These are phyloP conservation scores for Chenopodium album DNA, from an alignment of 148 eudicot genomes.

Conservation along the genomic window DNA sequence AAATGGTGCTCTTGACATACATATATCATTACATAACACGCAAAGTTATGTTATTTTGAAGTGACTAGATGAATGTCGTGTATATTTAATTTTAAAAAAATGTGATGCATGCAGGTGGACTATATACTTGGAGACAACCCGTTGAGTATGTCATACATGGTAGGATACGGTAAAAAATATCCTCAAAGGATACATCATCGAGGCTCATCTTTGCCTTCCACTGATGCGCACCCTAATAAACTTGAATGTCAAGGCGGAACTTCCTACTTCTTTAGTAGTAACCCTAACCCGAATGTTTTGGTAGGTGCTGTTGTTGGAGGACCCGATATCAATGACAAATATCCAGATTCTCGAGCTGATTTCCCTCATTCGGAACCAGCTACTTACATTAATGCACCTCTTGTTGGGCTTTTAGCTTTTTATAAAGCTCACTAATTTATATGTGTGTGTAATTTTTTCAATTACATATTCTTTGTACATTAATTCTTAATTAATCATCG, in stretches of 20 bases:
- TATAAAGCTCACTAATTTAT: conserved; percentile 33
- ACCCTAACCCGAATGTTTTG: conserved; percentile 49
- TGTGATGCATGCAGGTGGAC: conserved; percentile 45
- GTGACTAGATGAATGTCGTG: not conserved
- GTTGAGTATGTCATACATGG: conserved; percentile 65
- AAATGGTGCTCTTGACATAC: not conserved
- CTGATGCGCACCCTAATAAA: conserved; percentile 24
- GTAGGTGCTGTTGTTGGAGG: conserved; percentile 69
- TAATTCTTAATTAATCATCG: not conserved
- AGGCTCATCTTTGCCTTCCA: conserved; percentile 61
- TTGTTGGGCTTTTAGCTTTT: conserved; percentile 59
- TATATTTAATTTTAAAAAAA: not conserved
- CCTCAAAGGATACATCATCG: conserved; percentile 62
- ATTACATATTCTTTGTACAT: conserved; percentile 9
- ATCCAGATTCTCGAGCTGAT: conserved; percentile 39
- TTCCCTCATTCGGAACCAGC: conserved; percentile 51
- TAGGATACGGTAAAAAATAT: conserved; percentile 53
- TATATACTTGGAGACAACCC: conserved; percentile 70
- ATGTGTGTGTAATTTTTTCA: not conserved
- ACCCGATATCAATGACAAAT: conserved; percentile 41
- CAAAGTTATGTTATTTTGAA: too few species aligned
- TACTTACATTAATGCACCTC: conserved; percentile 65
- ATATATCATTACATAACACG: not conserved
- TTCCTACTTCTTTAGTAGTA: conserved; percentile 36
- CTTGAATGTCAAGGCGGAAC: conserved; percentile 44